Evolutionary conservation across 2,329 filamentous ascomycete species (phyloP).

Genomic region (Diaporthe velutina): DNA sequence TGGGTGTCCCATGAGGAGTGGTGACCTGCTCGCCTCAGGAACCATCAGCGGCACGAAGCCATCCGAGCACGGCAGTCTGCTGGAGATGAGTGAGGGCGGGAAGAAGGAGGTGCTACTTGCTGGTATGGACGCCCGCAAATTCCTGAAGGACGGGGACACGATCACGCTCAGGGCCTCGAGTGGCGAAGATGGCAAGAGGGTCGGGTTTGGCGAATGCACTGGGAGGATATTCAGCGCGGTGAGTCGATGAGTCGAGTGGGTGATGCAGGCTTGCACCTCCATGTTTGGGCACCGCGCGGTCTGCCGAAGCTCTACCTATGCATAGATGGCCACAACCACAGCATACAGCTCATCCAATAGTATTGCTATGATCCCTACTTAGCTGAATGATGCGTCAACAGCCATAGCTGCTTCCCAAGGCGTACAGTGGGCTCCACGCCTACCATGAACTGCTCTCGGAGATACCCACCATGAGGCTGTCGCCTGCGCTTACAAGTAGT

Average conservation of each 20-base stretch:
- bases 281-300: neutral
- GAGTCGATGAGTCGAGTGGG: neutral
- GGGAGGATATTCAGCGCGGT: constrained; percentile 48
- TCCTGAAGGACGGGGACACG: constrained; percentile 61
- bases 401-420: neutral
- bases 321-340: neutral
- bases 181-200: constrained; percentile 49
- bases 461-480: neutral
- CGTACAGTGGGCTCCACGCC: too few relatives aligned
- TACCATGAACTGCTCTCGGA: neutral
- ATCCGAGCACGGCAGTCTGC: constrained; percentile 56
- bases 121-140: constrained; percentile 56
- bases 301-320: neutral
- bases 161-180: constrained; percentile 55
- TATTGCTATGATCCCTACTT: neutral
- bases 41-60: constrained; percentile 71
- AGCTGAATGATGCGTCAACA: neutral
- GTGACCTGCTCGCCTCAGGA: constrained; percentile 82
- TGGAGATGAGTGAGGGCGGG: constrained; percentile 61
- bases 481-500: neutral
- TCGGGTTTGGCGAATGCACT: constrained; percentile 60
- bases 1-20: constrained; percentile 79
- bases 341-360: neutral
- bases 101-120: constrained; percentile 56
- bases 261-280: too few relatives aligned